Percentiles rank a stretch among this genome's conserved stretches.
Evolutionary conservation across 495 filamentous ascomycete species (phyloP).

Genomic region (Sordaria brevicollis): DNA sequence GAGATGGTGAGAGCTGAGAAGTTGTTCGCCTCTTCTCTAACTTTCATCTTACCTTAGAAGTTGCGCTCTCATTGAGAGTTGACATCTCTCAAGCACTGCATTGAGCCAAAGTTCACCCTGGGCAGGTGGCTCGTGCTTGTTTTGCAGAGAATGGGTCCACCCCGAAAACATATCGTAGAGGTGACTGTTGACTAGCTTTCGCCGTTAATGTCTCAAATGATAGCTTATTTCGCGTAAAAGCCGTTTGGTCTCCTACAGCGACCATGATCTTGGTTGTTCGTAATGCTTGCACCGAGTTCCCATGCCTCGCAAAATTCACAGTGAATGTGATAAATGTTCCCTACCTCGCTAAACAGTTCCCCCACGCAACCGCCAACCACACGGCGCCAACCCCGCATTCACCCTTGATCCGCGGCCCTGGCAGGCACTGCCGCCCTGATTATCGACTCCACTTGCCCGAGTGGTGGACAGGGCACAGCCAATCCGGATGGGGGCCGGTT

Average conservation of each 20-base stretch:
- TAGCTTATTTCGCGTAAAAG: background rate
- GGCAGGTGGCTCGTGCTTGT: background rate
- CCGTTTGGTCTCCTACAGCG: background rate
- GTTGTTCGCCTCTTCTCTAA: background rate
- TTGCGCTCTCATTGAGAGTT: background rate
- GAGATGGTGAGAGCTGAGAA: background rate
- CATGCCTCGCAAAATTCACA: background rate
- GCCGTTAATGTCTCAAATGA: background rate
- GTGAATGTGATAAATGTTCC: background rate
- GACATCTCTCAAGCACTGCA: background rate
- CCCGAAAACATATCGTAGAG: background rate
- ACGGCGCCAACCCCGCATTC: background rate
- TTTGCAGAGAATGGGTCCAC: background rate
- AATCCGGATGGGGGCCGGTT: background rate
- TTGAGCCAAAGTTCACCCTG: background rate
- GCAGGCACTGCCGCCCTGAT: background rate
- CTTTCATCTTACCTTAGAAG: no score
- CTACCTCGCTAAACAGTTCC: background rate
- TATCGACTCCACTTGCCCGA: background rate
- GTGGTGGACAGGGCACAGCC: background rate
- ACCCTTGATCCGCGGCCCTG: background rate
- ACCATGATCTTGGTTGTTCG: background rate
- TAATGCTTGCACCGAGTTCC: background rate
- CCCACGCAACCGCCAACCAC: background rate
- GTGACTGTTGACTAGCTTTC: background rate